Percentiles rank a stretch among this genome's conserved stretches.
These are phyloP conservation scores for Chrysanthemum seticuspe DNA, from an alignment of 129 eudicot species.

Conservation along the genomic window DNA sequence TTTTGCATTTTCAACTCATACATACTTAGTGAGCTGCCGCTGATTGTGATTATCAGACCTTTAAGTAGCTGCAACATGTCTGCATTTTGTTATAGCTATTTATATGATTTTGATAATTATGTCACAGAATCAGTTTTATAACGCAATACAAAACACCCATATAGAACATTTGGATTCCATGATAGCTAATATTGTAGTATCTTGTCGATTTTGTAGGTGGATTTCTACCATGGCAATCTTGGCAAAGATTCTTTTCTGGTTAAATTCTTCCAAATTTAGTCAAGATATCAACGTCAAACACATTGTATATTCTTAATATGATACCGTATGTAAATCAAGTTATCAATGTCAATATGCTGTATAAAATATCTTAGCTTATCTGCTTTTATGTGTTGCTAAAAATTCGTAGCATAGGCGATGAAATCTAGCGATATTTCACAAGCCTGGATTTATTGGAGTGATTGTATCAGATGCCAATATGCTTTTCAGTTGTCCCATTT, in stretches of 20 bases:
- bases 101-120: too few relatives aligned
- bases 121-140: too few relatives aligned
- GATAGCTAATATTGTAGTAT: background rate
- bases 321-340: slow-evolving; percentile 14
- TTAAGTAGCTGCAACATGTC: too few relatives aligned
- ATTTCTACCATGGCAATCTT: slow-evolving; percentile 94
- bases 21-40: too few relatives aligned
- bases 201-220: slow-evolving; percentile 60
- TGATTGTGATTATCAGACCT: too few relatives aligned
- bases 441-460: too few relatives aligned
- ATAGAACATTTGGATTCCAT: background rate
- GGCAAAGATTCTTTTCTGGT: slow-evolving; percentile 92
- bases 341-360: background rate
- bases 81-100: too few relatives aligned
- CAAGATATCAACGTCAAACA: background rate
- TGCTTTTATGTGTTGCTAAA: background rate
- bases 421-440: background rate
- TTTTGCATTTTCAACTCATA: too few relatives aligned
- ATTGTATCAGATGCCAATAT: too few relatives aligned
- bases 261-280: slow-evolving; percentile 20
- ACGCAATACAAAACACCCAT: too few relatives aligned
- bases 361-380: background rate
- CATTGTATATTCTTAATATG: slow-evolving; percentile 1
- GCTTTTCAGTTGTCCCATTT: too few relatives aligned
- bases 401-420: background rate